Percentiles rank a stretch among this genome's conserved stretches.
Evolutionary conservation across 1,284 basidiomycete species (phyloP).

Genomic region (Malassezia vespertilionis): DNA sequence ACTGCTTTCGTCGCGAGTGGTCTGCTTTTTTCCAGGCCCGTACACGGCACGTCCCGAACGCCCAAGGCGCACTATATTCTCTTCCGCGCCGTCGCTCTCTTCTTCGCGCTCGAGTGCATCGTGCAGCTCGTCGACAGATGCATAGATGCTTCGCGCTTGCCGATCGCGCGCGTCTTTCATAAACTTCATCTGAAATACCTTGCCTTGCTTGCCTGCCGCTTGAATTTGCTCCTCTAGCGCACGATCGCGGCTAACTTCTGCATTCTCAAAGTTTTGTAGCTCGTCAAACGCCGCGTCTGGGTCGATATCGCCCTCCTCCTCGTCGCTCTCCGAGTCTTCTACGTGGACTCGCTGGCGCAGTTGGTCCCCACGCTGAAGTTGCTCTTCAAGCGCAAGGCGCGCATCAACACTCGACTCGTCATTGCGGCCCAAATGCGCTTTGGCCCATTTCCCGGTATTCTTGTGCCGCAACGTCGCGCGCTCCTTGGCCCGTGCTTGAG

Average conservation of each 20-base stretch:
- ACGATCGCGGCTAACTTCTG: constrained; percentile 17
- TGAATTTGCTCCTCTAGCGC: constrained; percentile 24
- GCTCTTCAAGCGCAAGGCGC: constrained; percentile 35
- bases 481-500: constrained; percentile 53
- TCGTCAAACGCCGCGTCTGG: constrained; percentile 28
- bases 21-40: too few relatives aligned
- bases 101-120: constrained; percentile 20
- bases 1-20: too few relatives aligned
- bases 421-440: constrained; percentile 24
- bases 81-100: constrained; percentile 6
- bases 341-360: constrained; percentile 33
- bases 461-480: constrained; percentile 46
- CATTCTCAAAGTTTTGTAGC: constrained; percentile 22
- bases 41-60: constrained; percentile 31
- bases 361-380: constrained; percentile 26
- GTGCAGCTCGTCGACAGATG: constrained; percentile 29
- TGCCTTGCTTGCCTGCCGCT: constrained; percentile 23
- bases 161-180: constrained; percentile 44
- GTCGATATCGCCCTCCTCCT: constrained; percentile 15
- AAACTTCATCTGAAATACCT: constrained; percentile 45
- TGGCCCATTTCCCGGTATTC: constrained; percentile 47
- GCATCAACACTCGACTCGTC: constrained; percentile 28
- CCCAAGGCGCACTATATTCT: constrained; percentile 15
- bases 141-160: constrained; percentile 22
- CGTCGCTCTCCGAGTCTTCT: constrained; percentile 17